A percentile compares a stretch with the other conserved stretches of the same genome.
Conservation (phyloP, 2,329 filamentous ascomycete genomes). For the Penicillium sp. region DNA sequence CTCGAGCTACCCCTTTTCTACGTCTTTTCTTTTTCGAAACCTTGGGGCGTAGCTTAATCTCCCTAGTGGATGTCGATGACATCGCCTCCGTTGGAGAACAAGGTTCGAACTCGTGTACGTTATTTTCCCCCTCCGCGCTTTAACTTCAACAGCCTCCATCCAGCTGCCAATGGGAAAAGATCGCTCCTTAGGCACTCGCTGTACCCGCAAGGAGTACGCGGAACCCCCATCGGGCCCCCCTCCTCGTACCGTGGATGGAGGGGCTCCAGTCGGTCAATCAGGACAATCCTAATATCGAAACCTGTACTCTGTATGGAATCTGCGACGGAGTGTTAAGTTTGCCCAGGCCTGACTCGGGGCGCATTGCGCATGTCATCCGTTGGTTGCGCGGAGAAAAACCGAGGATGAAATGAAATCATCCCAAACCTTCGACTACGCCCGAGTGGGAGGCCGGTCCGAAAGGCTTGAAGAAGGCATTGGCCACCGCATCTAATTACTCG, state of each 20-base stretch:
- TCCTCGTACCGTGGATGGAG: constrained; percentile 21
- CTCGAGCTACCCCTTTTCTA: constrained; percentile 8
- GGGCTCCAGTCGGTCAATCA: constrained; percentile 14
- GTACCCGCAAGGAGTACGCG: constrained; percentile 4
- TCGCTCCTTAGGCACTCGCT: constrained; percentile 1
- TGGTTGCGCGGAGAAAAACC: constrained; percentile 12
- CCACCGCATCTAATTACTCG: neutral
- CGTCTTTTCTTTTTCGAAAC: constrained; percentile 16
- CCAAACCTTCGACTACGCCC: constrained; percentile 15
- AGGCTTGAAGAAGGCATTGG: constrained; percentile 4
- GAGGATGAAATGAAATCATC: constrained; percentile 4
- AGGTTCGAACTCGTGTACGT: constrained; percentile 4
- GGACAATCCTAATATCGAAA: constrained; percentile 19
- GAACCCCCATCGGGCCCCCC: constrained; percentile 1
- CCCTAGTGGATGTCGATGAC: constrained; percentile 18
- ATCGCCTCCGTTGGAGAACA: constrained; percentile 7
- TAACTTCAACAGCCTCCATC: constrained; percentile 5
- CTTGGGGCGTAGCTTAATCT: constrained; percentile 22
- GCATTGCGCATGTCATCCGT: neutral
- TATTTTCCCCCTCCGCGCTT: neutral
- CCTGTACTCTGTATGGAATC: neutral
- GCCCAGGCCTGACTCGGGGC: neutral
- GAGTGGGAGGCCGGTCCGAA: constrained; percentile 21
- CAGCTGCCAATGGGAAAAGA: neutral
- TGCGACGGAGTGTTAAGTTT: neutral